Conservation (phyloP, 805 yeast species). For the Sugiyamaella valdiviana region DNA sequence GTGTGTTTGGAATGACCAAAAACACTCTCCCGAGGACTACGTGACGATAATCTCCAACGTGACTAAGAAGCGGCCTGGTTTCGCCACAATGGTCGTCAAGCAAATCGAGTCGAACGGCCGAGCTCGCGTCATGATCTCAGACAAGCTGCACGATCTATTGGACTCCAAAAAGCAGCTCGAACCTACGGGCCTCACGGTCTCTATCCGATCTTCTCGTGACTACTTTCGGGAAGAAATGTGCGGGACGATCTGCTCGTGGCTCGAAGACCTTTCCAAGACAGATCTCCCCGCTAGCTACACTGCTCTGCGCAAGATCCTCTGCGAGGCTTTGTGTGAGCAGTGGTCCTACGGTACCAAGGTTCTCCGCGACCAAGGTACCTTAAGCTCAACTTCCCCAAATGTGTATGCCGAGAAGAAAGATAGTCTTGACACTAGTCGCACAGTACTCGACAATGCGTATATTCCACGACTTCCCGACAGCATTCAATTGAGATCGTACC, state of each 20-base stretch:
- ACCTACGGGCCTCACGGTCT: slow-evolving; percentile 58
- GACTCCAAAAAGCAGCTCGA: slow-evolving; percentile 52
- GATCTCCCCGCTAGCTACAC: slow-evolving; percentile 46
- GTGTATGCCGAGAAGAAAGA: neutral
- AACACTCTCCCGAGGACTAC: slow-evolving; percentile 69
- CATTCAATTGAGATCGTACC: neutral
- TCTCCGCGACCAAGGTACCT: too few relatives aligned
- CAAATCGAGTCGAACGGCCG: slow-evolving; percentile 59
- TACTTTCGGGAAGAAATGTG: slow-evolving; percentile 76
- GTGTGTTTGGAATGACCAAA: slow-evolving; percentile 71
- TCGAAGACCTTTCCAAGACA: slow-evolving; percentile 51
- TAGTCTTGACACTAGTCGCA: slow-evolving; percentile 3
- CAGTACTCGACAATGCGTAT: slow-evolving; percentile 13
- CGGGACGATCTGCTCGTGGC: slow-evolving; percentile 63
- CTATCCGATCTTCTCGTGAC: slow-evolving; percentile 63
- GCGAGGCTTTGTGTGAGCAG: slow-evolving; percentile 51
- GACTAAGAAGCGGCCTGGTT: slow-evolving; percentile 56
- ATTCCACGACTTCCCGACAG: slow-evolving; percentile 14
- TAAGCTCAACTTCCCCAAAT: too few relatives aligned
- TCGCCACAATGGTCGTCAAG: slow-evolving; percentile 66
- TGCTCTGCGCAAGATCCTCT: slow-evolving; percentile 44
- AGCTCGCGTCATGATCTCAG: slow-evolving; percentile 58
- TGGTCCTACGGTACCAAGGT: slow-evolving; percentile 52
- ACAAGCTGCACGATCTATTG: slow-evolving; percentile 43
- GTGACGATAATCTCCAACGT: slow-evolving; percentile 56